Conservation (phyloP, 2,329 filamentous ascomycete species). For the Nigrograna mackinnonii region DNA sequence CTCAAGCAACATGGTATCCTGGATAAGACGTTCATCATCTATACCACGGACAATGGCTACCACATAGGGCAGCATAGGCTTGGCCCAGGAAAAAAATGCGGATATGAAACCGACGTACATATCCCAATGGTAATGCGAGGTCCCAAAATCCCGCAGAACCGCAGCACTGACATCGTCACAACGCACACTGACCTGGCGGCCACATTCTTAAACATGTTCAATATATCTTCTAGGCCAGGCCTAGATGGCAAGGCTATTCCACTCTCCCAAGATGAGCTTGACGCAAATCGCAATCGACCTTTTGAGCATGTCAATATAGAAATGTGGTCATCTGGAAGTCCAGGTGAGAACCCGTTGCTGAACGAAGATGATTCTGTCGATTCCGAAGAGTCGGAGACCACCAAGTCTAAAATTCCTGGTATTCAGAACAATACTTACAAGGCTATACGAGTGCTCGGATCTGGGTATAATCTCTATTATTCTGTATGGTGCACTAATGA, state of each 20-base stretch:
- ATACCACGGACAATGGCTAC: constrained; percentile 45
- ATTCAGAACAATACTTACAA: constrained; percentile 69
- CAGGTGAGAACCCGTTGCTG: too few species aligned
- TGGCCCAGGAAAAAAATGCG: constrained; percentile 44
- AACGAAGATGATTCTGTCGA: too few species aligned
- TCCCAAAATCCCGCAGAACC: constrained; percentile 32
- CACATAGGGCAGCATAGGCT: constrained; percentile 45
- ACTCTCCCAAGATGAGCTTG: constrained; percentile 15
- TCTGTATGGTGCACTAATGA: constrained; percentile 72
- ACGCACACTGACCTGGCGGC: constrained; percentile 45
- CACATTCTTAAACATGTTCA: constrained; percentile 38
- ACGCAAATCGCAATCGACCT: constrained; percentile 8
- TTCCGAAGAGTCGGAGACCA: constrained; percentile 4
- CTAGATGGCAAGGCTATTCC: constrained; percentile 43
- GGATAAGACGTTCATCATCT: constrained; percentile 52
- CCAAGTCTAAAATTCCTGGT: too few species aligned
- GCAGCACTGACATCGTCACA: constrained; percentile 35
- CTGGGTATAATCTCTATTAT: constrained; percentile 65
- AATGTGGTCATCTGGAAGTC: constrained; percentile 40
- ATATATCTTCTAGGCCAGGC: constrained; percentile 23
- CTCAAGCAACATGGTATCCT: constrained; percentile 47
- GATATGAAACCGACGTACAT: constrained; percentile 45
- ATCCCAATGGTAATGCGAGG: constrained; percentile 44
- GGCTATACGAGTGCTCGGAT: constrained; percentile 57
- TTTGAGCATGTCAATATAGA: constrained; percentile 45